A percentile compares a stretch with the other conserved stretches of the same genome.
Conservation (phyloP, 306 rosid species). For the Rubus parviflorus region DNA sequence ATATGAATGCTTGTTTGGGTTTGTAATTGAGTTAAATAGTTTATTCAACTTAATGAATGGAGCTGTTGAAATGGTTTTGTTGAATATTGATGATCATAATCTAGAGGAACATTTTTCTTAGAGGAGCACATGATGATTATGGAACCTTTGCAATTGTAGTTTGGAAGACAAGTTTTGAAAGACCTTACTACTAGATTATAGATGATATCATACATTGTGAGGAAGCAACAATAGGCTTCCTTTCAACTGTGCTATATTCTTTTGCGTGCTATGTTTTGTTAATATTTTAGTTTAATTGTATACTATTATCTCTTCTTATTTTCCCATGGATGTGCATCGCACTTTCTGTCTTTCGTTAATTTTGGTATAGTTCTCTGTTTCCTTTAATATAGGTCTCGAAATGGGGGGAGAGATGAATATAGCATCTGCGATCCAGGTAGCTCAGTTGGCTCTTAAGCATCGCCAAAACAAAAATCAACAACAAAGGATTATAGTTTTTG, state of each 20-base stretch:
- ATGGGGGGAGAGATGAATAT: constrained; percentile 46
- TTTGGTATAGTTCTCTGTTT: background rate
- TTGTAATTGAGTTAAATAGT: background rate
- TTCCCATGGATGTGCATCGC: no score
- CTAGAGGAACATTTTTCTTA: background rate
- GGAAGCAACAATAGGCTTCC: background rate
- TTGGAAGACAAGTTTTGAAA: background rate
- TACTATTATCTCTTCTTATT: background rate
- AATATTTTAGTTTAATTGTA: background rate
- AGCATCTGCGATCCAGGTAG: constrained; percentile 40
- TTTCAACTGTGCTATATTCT: background rate
- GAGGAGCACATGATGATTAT: background rate
- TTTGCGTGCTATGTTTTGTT: background rate
- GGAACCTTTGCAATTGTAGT: background rate
- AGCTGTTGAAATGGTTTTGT: background rate
- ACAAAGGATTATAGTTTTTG: constrained; percentile 44
- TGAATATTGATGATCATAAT: background rate
- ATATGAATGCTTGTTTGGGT: background rate
- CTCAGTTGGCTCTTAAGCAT: constrained; percentile 52
- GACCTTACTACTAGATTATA: background rate
- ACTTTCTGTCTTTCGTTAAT: background rate
- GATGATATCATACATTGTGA: background rate
- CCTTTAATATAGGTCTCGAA: constrained; percentile 31
- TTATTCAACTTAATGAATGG: background rate
- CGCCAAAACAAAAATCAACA: constrained; percentile 46